A percentile compares a stretch with the other conserved stretches of the same genome.
Evolutionary conservation across 176 grass and related monocot species (phyloP).

Genomic region (Oryza punctata): DNA sequence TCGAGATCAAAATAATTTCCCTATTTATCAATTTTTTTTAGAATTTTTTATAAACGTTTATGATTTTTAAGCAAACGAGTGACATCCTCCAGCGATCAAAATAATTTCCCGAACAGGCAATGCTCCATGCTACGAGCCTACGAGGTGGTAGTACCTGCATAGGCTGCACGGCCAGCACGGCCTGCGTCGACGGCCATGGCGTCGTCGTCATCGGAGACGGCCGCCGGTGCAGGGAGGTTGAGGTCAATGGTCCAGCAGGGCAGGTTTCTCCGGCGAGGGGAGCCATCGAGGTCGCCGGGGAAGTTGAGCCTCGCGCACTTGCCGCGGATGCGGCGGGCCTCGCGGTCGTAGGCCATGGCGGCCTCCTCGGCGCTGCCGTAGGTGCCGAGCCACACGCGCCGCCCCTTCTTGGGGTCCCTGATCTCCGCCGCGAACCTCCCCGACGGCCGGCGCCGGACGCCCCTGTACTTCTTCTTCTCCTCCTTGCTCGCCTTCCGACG

Average conservation of each 20-base stretch:
- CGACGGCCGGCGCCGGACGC: constrained; percentile 54
- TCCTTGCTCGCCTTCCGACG: background rate
- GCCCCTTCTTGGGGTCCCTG: constrained; percentile 51
- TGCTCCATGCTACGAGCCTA: no score
- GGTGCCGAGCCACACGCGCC: constrained; percentile 80
- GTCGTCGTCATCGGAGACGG: background rate
- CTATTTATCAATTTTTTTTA: no score
- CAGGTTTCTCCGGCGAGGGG: background rate
- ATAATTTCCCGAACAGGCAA: no score
- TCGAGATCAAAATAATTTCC: no score
- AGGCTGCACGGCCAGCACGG: no score
- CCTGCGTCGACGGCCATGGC: background rate
- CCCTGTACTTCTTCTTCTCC: constrained; percentile 31
- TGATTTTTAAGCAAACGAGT: no score
- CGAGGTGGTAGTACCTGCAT: background rate
- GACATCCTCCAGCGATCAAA: no score
- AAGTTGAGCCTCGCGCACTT: constrained; percentile 75
- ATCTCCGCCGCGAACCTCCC: constrained; percentile 77
- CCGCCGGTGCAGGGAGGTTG: constrained; percentile 33
- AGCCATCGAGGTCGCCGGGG: constrained; percentile 32
- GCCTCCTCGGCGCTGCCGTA: constrained; percentile 71
- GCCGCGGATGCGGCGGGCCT: constrained; percentile 62
- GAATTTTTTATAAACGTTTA: no score
- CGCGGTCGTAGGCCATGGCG: constrained; percentile 66
- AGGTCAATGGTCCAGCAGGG: constrained; percentile 28